Percentiles rank a stretch among this genome's conserved stretches.
phyloP scores from a whole-genome alignment of 805 yeast species.

The Komagataella populi region DNA sequence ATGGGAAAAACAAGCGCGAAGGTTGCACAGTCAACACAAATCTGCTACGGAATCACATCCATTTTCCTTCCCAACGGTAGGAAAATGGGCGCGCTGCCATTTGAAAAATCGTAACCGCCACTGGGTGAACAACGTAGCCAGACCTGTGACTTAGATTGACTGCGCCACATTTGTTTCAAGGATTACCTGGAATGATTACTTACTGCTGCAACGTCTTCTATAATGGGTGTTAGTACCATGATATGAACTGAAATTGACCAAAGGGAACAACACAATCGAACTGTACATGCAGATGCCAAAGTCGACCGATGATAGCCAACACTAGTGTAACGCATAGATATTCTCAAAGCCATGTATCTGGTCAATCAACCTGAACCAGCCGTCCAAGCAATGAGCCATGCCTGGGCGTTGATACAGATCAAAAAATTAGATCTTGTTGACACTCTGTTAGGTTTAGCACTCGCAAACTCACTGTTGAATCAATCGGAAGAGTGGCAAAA shows the following conservation, averaged over 20 bases:
- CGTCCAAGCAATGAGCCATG: not conserved
- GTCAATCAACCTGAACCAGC: not conserved
- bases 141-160: not conserved
- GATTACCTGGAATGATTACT: conserved; percentile 8
- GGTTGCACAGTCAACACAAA: not conserved
- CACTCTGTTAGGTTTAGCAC: not conserved
- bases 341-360: not conserved
- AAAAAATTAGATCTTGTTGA: not conserved
- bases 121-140: not conserved
- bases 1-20: not conserved
- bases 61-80: not conserved
- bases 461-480: not conserved
- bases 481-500: not conserved
- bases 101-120: not conserved
- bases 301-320: not conserved
- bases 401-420: not conserved
- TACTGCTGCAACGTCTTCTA: conserved; percentile 37
- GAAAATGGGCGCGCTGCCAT: not conserved
- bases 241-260: not conserved
- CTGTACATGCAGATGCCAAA: not conserved
- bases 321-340: not conserved
- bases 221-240: conserved; percentile 17
- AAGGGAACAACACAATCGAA: not conserved
- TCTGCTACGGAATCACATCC: not conserved
- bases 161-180: not conserved